Percentiles rank a stretch among this genome's conserved stretches.
These are phyloP conservation scores for Didymosphaeria variabile DNA, from an alignment of 2,329 filamentous ascomycete genomes.

Conservation along the genomic window DNA sequence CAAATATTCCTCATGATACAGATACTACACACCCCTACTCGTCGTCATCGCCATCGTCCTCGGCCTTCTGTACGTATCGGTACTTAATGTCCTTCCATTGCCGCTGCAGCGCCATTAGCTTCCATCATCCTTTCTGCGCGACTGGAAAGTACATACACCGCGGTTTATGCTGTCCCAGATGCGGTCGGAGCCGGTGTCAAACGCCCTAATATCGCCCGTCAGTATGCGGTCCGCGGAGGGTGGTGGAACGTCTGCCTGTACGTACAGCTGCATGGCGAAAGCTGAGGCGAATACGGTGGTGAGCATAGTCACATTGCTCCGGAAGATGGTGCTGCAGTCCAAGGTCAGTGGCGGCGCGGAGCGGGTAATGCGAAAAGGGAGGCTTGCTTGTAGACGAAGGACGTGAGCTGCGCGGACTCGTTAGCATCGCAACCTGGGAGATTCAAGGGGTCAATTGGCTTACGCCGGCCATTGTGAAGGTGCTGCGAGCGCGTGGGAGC, in stretches of 20 bases:
- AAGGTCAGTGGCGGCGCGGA: constrained; percentile 38
- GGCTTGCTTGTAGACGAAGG: constrained; percentile 63
- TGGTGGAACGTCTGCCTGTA: constrained; percentile 26
- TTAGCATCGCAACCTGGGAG: constrained; percentile 33
- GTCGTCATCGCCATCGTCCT: constrained; percentile 69
- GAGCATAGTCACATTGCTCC: constrained; percentile 88
- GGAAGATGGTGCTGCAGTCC: constrained; percentile 76
- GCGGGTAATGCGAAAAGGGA: constrained; percentile 28
- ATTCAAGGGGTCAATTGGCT: constrained; percentile 46
- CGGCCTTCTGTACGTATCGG: constrained; percentile 78
- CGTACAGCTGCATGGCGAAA: constrained; percentile 94
- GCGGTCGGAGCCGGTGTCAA: constrained; percentile 81
- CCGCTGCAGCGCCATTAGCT: constrained; percentile 67
- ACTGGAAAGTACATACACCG: constrained; percentile 66
- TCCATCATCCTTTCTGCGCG: background rate
- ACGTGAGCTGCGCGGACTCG: constrained; percentile 55
- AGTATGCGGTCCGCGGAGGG: constrained; percentile 26
- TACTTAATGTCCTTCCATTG: constrained; percentile 99
- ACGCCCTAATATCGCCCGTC: constrained; percentile 67
- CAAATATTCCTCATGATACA: constrained; percentile 27
- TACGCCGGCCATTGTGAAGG: constrained; percentile 68
- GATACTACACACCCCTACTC: constrained; percentile 39
- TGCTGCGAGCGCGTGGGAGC: constrained; percentile 29
- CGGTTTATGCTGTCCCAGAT: constrained; percentile 92
- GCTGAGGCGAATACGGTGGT: constrained; percentile 84